Evolutionary conservation across 2,329 filamentous ascomycete species (phyloP).

Genomic region (Alternaria viburni): DNA sequence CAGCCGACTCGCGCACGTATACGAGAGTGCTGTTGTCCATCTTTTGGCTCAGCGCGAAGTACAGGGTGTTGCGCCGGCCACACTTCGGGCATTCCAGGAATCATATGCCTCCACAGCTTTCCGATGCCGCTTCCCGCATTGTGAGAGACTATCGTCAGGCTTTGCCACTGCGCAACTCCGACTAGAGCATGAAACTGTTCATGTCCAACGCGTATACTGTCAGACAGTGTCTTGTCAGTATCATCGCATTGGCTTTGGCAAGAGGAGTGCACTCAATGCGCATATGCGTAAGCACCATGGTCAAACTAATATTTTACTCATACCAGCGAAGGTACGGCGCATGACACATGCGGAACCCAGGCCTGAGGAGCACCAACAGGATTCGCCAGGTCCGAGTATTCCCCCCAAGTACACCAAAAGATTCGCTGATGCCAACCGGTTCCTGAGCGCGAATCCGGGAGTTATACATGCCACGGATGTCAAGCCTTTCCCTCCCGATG

Average conservation of each 20-base stretch:
- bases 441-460: too few species aligned
- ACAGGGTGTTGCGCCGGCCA: not conserved
- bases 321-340: not conserved
- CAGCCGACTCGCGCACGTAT: not conserved
- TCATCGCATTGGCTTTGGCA: not conserved
- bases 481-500: too few species aligned
- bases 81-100: not conserved
- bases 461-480: too few species aligned
- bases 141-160: not conserved
- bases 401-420: too few species aligned
- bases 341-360: too few species aligned
- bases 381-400: too few species aligned
- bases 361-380: too few species aligned
- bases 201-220: not conserved
- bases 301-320: not conserved
- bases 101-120: not conserved
- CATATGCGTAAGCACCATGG: not conserved
- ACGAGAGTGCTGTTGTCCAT: accelerated
- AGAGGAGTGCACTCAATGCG: not conserved
- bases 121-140: not conserved
- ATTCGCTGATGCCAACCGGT: too few species aligned
- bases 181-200: not conserved
- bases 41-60: accelerated
- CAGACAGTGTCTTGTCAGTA: not conserved
- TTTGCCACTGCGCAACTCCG: not conserved